Base-by-base conservation (phyloP, 495 filamentous ascomycete genomes). In the Cudoniella acicularis region DNA sequence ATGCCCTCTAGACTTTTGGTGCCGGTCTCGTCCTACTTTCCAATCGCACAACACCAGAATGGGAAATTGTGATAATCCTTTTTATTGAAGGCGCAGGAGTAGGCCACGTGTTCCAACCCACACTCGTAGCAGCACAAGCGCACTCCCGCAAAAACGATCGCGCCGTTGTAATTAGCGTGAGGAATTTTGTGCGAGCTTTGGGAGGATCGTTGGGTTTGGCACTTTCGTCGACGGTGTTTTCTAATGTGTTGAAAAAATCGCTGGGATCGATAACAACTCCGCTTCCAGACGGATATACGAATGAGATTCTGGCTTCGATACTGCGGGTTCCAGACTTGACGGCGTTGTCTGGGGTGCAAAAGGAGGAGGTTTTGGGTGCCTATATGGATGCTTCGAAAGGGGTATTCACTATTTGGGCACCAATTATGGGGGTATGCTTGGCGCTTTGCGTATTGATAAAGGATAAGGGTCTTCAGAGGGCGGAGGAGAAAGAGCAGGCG, bases 121-220 rank as follows among this genome's bases (percentile, higher is more conserved):
- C 66, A 22, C 71, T 88, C 0, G 79, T 88, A n/a, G 84, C 84
- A 9, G 67, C 84, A 20, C 83, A 87, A 66, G 82, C 85, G 10
- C 82, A 86, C 64, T 82, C 74, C 40, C 75, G 71, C 13, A 79
- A 83, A 48, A 66, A 76, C 0, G 81, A 88, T 49, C 74, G 83
- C 46, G 85, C 85, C 0, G 78, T 87, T 1, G 77, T 83, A 8
- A 86, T 84, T 23, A 79, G 78, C 10, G 76, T 83, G 56, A 78
- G 84, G 4, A 88, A 88, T 62, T 85, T 87, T 67, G 77, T 87
- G 63, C 79, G 84, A 18, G 79, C 78, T 26, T 70, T 84, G 10
- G 84, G 84, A 9, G 83, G 83, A 13, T 75, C 83, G 8, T 75
- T 79, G 40, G 84, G 85, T 1, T 75, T 88, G 2, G 81, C 83